Evolutionary conservation across 2,329 filamentous ascomycete species (phyloP), one percentile per base, ranked within the genome.

Genomic region (Clarireedia paspali): DNA sequence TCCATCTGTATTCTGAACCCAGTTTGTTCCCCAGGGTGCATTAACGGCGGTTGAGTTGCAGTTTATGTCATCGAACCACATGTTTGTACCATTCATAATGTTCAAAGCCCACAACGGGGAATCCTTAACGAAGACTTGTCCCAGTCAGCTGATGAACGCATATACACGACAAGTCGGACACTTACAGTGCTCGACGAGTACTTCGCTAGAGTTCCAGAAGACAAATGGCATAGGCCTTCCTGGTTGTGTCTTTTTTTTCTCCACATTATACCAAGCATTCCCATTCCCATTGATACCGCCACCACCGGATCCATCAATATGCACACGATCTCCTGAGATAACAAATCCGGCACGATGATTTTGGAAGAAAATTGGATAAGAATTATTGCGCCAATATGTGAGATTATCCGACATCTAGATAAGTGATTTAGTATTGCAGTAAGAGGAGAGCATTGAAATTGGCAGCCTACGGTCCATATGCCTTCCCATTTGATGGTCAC

Each of bases 221-320:
- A 81, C 77, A 56, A 82, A 81, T 0, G 78, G 77, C 78, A 82
- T 82, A 0, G 78, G 79, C 9, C 79, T 68, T 3, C 78, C 78
- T 1, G 74, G 73, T 53, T 72, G 73, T 0, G 77, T 81, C 5
- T 66, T 60, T 14, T 70, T 73, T 26, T 70, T 61, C 64, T 81
- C 78, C 7, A 68, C 74, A 17, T 68, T 73, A 59, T 82, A 82
- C 79, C 79, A 82, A 1, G 70, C 63, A 58, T 82, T 74, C 3
- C 79, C 78, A 58, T 79, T 79, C 5, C 78, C 78, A 55, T 79
- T 64, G 49, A 82, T 79, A 2, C 76, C 75, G n/a, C 78, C 77
- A 0, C 74, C 80, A 0, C 72, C 72, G 56, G 76, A 71, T 10
- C 79, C 78, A 60, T 80, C 68, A 60, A 82, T 80, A 15, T 64